phyloP scores from a whole-genome alignment of 768 basidiomycete species.

The Lactarius psammicola region DNA sequence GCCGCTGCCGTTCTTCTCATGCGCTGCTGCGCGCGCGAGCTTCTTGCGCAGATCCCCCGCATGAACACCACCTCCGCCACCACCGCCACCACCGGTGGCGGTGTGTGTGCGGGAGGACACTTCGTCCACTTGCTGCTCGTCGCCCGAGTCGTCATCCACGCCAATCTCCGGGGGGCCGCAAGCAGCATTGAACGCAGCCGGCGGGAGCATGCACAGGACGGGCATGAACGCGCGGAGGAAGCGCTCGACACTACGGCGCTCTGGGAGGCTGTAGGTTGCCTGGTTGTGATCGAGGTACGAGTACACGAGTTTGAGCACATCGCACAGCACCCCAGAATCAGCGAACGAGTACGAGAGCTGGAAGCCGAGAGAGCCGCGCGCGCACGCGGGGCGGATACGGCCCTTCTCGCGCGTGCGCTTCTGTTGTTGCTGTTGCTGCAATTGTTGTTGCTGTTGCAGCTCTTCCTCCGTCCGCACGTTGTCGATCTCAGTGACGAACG shows the following conservation, averaged over 20 bases:
- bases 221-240: constrained; percentile 87
- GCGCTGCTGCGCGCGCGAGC: constrained; percentile 72
- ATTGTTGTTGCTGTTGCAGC: constrained; percentile 27
- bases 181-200: constrained; percentile 63
- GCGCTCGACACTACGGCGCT: constrained; percentile 79
- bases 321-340: constrained; percentile 79
- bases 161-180: constrained; percentile 55
- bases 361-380: constrained; percentile 50
- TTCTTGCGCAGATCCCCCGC: constrained; percentile 59
- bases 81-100: constrained; percentile 30
- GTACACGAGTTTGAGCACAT: constrained; percentile 86
- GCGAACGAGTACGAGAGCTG: constrained; percentile 80
- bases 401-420: constrained; percentile 14
- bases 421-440: constrained; percentile 26
- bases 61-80: constrained; percentile 32
- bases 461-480: constrained; percentile 49
- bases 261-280: constrained; percentile 66
- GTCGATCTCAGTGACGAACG: constrained; percentile 81
- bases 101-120: constrained; percentile 1
- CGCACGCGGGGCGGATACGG: constrained; percentile 34
- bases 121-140: constrained; percentile 29
- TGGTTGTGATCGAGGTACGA: constrained; percentile 88
- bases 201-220: constrained; percentile 67
- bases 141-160: constrained; percentile 37
- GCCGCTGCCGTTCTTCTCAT: constrained; percentile 42